Conservation (phyloP, 306 rosid species). For the Trichosanthes truncata region DNA sequence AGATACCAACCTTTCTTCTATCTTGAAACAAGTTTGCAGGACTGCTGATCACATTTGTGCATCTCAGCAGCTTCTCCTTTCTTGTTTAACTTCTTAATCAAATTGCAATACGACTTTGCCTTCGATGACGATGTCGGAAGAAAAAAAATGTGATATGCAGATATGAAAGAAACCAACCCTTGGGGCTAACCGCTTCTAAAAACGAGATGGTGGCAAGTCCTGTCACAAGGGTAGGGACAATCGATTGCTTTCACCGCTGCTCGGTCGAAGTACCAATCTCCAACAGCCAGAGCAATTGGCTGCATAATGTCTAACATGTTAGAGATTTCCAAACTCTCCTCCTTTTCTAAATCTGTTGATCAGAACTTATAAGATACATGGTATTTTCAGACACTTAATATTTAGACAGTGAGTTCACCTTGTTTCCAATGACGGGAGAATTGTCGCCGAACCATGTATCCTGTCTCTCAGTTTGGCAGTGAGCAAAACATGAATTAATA, state of each 20-base stretch:
- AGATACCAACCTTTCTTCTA: not conserved
- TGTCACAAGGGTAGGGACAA: constrained; percentile 87
- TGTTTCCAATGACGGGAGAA: constrained; percentile 58
- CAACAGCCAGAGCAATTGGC: constrained; percentile 81
- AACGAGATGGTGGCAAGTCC: constrained; percentile 73
- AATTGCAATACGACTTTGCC: not conserved
- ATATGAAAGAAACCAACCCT: not conserved
- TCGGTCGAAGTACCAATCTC: constrained; percentile 89
- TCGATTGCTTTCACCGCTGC: constrained; percentile 56
- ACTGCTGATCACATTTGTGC: constrained; percentile 9
- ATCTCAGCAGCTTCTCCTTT: not conserved
- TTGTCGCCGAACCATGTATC: constrained; percentile 89
- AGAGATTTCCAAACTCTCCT: not conserved
- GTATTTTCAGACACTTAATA: not conserved
- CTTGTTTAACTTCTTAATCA: constrained; percentile 8
- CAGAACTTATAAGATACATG: not conserved
- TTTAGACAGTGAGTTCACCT: constrained; percentile 31
- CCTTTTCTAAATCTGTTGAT: not conserved
- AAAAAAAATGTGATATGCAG: not conserved
- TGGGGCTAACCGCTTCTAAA: constrained; percentile 24
- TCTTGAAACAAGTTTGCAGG: constrained; percentile 3
- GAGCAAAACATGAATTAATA: constrained; percentile 84
- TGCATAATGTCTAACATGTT: constrained; percentile 25
- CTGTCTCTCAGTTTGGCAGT: constrained; percentile 89
- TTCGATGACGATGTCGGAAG: not conserved